Evolutionary conservation across 2,329 filamentous ascomycete species (phyloP).

Genomic region (Trichoderma sp.): DNA sequence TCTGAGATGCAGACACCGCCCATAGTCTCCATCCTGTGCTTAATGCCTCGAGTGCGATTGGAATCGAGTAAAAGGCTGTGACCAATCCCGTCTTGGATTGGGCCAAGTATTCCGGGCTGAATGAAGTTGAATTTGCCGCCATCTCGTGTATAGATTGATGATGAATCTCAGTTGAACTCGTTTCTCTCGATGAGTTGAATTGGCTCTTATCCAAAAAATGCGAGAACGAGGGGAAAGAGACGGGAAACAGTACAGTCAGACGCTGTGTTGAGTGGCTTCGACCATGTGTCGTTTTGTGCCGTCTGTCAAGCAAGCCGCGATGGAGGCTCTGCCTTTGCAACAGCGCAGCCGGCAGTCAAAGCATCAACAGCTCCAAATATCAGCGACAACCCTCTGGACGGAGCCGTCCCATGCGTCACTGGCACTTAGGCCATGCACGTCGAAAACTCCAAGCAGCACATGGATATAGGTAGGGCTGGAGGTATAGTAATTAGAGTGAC

Average conservation of each 20-base stretch:
- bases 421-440: slow-evolving; percentile 4
- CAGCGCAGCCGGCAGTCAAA: background rate
- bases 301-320: background rate
- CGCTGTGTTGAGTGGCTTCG: background rate
- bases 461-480: background rate
- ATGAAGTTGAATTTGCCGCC: slow-evolving; percentile 15
- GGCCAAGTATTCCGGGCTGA: slow-evolving; percentile 28
- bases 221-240: background rate
- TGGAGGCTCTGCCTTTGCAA: background rate
- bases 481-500: background rate
- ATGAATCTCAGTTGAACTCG: background rate
- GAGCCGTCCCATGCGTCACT: slow-evolving; percentile 12
- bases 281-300: background rate
- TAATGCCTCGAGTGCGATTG: slow-evolving; percentile 27
- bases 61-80: slow-evolving; percentile 26
- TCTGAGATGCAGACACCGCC: slow-evolving; percentile 3
- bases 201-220: background rate
- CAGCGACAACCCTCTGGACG: background rate
- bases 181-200: background rate
- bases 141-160: background rate
- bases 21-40: slow-evolving; percentile 27
- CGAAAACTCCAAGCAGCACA: background rate
- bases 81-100: slow-evolving; percentile 28
- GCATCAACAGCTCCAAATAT: background rate
- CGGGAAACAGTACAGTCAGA: background rate